Evolutionary conservation across 2,329 filamentous ascomycete species (phyloP), one percentile per base, ranked within the genome.

Genomic region (Diaporthe caulivora): DNA sequence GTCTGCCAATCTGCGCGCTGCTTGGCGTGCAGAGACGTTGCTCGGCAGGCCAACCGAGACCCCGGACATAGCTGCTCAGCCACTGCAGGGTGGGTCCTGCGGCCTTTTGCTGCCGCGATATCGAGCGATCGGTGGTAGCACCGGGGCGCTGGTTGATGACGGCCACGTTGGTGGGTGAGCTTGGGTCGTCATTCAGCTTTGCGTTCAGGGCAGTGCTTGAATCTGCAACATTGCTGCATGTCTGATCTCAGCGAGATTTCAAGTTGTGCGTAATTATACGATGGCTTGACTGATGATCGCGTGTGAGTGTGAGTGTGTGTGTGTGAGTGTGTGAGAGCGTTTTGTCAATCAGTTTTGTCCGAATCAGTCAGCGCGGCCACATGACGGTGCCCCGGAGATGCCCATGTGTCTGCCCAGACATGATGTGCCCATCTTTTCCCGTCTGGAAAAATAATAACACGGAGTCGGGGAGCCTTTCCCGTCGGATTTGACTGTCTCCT

Each of bases 201-300:
- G 53, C 24, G 21, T 40, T n/a, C 51, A 55, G 10, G 67, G 51
- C 42, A 37, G 54, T 60, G 86, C 85, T 72, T 81, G 18, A 26
- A 47, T 37, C 42, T 65, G 26, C 3, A 5, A 49, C 60, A 49
- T 37, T 15, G 15, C 29, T 51, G 26, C 17, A 34, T 34, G 62
- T 51, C 37, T 18, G n/a, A 29, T 44, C 57, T 44, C 24, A 37
- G 31, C 11, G 3, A 9, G 5, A 5, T 5, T 34, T 34, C 34
- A 34, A 64, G 15, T 18, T 34, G 44, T 65, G 62, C n/a, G 31
- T 37, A 34, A 18, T n/a, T 60, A 5, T 17, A n/a, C 29, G 21
- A 5, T n/a, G 29, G 44, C 62, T 65, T 65, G 29, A 15, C 62
- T 37, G n/a, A 24, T 21, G 21, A 51, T 40, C 13, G 29, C 7